Base-by-base conservation (phyloP, 192 early-diverging fungal species). In the Ambispora gerdemannii region DNA sequence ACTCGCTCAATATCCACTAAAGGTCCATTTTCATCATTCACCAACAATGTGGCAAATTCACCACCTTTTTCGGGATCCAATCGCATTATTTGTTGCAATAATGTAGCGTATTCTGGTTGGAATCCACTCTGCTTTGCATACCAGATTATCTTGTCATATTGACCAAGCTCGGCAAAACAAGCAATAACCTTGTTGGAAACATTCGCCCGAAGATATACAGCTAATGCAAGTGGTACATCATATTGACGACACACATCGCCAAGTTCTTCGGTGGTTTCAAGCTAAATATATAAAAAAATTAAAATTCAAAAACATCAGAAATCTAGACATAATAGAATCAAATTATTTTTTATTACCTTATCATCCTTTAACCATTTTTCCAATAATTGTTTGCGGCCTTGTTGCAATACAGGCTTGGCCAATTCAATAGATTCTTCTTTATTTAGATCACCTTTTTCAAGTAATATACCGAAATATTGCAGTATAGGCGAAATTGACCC, bases 301-400 rank as follows among this genome's bases (percentile, higher is more conserved):
- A 59, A 77, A 8, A 33, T n/a, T n/a, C n/a, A n/a, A n/a, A n/a
- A n/a, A n/a, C n/a, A n/a, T n/a, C n/a, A n/a, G n/a, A n/a, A n/a
- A n/a, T n/a, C n/a, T n/a, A n/a, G n/a, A n/a, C n/a, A n/a, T n/a
- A n/a, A n/a, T n/a, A n/a, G n/a, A n/a, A n/a, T n/a, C n/a, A n/a
- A n/a, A n/a, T n/a, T n/a, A n/a, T n/a, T n/a, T 24, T 22, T n/a
- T 43, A 4, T 20, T 67, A 53, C 63, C 71, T 99, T 99, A 79
- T 99, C 97, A 77, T 98, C 95, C 79, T 97, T 97, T 65, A 99
- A 83, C 95, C 95, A 99, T 76, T 95, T 98, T 72, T 99, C 95
- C 24, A 99, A 80, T 67, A 99, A 72, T 60, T 95, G 87, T 76
- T 96, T 99, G 63, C 93, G 87, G 55, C 88, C 90, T 74, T 96